Evolutionary conservation across 192 early-diverging fungal genomes (phyloP).

Genomic region (Backusella tuberculispora): DNA sequence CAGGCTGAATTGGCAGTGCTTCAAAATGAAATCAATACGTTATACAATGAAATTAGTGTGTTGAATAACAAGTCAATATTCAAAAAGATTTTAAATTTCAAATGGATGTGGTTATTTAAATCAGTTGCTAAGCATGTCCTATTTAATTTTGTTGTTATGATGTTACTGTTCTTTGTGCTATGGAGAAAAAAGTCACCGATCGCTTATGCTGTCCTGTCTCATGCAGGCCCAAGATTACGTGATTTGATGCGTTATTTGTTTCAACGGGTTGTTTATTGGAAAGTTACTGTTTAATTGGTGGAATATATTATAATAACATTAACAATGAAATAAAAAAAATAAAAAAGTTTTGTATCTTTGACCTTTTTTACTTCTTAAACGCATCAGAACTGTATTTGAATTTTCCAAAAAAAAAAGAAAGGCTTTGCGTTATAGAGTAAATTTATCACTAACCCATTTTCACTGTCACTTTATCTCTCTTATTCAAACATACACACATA

Average conservation of each 20-base stretch:
- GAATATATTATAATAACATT: too few relatives aligned
- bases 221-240: constrained; percentile 20
- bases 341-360: not conserved
- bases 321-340: constrained; percentile 24
- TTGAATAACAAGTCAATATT: not conserved
- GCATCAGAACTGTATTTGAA: too few relatives aligned
- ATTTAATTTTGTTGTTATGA: constrained; percentile 31
- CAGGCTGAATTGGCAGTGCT: not conserved
- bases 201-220: constrained; percentile 32
- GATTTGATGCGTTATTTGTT: constrained; percentile 19
- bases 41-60: not conserved
- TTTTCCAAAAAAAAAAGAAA: not conserved
- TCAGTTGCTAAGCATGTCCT: constrained; percentile 31
- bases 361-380: too few relatives aligned
- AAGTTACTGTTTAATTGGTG: constrained; percentile 21
- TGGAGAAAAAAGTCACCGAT: constrained; percentile 33
- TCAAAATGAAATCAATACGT: not conserved
- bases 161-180: constrained; percentile 29
- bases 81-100: not conserved
- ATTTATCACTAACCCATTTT: too few relatives aligned
- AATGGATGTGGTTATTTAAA: constrained; percentile 32
- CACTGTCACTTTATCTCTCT: too few relatives aligned
- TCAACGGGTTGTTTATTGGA: constrained; percentile 16
- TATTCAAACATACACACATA: too few relatives aligned
- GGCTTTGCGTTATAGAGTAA: not conserved